Conservation (phyloP, 371 early-diverging fungal species). For the Saksenaea vasiformis region DNA sequence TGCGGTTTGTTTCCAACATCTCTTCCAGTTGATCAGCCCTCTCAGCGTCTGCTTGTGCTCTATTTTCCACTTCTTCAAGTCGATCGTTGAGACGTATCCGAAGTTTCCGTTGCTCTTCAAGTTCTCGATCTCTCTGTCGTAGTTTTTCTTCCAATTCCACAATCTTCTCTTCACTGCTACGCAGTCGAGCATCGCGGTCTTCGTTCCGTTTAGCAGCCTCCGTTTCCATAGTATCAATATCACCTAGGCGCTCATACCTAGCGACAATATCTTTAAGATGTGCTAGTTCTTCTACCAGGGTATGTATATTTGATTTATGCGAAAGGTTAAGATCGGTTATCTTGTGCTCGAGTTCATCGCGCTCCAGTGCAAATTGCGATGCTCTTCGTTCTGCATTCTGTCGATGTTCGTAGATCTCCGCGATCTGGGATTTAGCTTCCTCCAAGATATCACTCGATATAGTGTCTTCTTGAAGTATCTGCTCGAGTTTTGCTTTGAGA, state of each 20-base stretch:
- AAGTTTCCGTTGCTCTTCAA: background rate
- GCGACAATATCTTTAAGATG: slow-evolving; percentile 2
- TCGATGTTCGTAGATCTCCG: slow-evolving; percentile 7
- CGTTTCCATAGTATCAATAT: background rate
- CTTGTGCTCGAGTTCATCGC: slow-evolving; percentile 7
- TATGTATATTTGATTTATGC: slow-evolving; percentile 5
- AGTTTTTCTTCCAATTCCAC: background rate
- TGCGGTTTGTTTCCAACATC: background rate
- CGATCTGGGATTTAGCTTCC: slow-evolving; percentile 8
- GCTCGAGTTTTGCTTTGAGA: background rate
- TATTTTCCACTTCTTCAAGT: background rate
- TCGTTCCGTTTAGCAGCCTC: background rate
- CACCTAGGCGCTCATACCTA: slow-evolving; percentile 5
- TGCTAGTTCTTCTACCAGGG: slow-evolving; percentile 7
- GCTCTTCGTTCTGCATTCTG: slow-evolving; percentile 7
- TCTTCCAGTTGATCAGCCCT: background rate
- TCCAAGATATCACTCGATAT: background rate
- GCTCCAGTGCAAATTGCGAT: slow-evolving; percentile 12
- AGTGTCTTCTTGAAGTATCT: background rate
- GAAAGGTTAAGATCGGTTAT: background rate
- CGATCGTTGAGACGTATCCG: background rate
- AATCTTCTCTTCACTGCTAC: background rate
- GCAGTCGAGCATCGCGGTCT: background rate
- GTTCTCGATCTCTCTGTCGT: background rate
- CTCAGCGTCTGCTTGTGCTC: background rate